These are phyloP conservation scores for Phanerochaete carnosa DNA, from an alignment of 768 basidiomycete species.

Conservation along the genomic window DNA sequence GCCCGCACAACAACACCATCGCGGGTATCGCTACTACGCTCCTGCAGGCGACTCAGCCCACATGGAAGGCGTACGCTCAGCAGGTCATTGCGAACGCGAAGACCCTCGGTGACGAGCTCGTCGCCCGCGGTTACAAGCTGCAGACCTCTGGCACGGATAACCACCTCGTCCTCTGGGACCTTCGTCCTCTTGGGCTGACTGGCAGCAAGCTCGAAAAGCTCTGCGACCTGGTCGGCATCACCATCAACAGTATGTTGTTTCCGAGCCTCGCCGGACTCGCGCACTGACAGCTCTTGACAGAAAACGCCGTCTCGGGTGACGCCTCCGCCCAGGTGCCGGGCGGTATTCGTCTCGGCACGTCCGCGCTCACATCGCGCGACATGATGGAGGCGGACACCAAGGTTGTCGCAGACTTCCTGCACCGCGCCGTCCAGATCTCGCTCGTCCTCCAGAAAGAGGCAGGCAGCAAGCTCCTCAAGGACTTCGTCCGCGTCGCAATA, in stretches of 20 bases:
- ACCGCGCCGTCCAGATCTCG: constrained; percentile 91
- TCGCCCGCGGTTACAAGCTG: constrained; percentile 86
- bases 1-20: constrained; percentile 99
- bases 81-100: constrained; percentile 90
- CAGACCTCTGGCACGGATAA: constrained; percentile 97
- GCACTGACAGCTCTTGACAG: constrained; percentile 30
- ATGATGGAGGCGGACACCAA: constrained; percentile 89
- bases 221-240: constrained; percentile 94
- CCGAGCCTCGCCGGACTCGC: neutral
- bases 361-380: constrained; percentile 91
- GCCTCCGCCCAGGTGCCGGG: constrained; percentile 94
- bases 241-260: constrained; percentile 77
- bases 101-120: constrained; percentile 69
- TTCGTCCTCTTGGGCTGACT: constrained; percentile 92
- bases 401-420: constrained; percentile 84
- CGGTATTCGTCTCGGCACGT: constrained; percentile 94
- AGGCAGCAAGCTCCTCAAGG: constrained; percentile 91
- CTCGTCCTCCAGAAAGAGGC: constrained; percentile 91
- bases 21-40: constrained; percentile 93
- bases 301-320: constrained; percentile 97
- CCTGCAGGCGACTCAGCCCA: constrained; percentile 85
- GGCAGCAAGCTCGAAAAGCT: constrained; percentile 99
- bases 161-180: constrained; percentile 97
- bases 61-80: constrained; percentile 88
- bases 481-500: constrained; percentile 85